Conservation (phyloP, 257 asterid species). For the Solanum virginianum region DNA sequence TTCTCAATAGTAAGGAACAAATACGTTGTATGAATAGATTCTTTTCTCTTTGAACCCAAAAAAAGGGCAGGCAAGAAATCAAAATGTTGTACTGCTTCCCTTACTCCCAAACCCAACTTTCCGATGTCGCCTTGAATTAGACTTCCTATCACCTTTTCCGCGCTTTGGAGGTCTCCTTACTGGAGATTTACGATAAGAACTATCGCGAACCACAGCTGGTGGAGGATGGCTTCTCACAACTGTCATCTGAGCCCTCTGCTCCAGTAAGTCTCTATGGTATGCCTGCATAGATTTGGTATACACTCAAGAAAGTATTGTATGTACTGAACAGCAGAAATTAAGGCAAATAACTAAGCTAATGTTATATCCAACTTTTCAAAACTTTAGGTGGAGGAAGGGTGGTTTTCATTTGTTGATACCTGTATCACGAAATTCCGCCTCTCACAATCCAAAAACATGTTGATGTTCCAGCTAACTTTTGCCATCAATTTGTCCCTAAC, state of each 20-base stretch:
- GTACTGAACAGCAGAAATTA: not conserved
- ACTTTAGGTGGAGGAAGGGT: not conserved
- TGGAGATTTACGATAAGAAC: slow-evolving; percentile 8
- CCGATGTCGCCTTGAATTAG: slow-evolving; percentile 61
- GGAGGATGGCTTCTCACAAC: slow-evolving; percentile 17
- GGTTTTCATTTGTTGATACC: slow-evolving; percentile 24
- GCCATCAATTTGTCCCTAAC: slow-evolving; percentile 76
- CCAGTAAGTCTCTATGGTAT: slow-evolving; percentile 81
- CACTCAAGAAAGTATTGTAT: not conserved
- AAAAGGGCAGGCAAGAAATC: slow-evolving; percentile 7
- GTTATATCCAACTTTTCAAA: not conserved
- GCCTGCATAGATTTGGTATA: slow-evolving; percentile 33
- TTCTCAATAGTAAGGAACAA: not conserved
- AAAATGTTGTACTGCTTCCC: slow-evolving; percentile 23
- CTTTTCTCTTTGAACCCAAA: slow-evolving; percentile 10
- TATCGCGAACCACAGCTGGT: slow-evolving; percentile 23
- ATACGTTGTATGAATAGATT: slow-evolving; percentile 6
- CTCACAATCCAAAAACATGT: slow-evolving; percentile 93
- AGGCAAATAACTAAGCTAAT: not conserved
- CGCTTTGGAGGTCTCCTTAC: slow-evolving; percentile 33
- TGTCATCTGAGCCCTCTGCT: slow-evolving; percentile 54
- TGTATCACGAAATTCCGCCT: slow-evolving; percentile 84
- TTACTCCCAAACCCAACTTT: slow-evolving; percentile 35
- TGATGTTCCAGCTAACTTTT: slow-evolving; percentile 57
- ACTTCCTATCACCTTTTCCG: slow-evolving; percentile 52